phyloP scores from a whole-genome alignment of 75 land plant species.

The Larix kaempferi region DNA sequence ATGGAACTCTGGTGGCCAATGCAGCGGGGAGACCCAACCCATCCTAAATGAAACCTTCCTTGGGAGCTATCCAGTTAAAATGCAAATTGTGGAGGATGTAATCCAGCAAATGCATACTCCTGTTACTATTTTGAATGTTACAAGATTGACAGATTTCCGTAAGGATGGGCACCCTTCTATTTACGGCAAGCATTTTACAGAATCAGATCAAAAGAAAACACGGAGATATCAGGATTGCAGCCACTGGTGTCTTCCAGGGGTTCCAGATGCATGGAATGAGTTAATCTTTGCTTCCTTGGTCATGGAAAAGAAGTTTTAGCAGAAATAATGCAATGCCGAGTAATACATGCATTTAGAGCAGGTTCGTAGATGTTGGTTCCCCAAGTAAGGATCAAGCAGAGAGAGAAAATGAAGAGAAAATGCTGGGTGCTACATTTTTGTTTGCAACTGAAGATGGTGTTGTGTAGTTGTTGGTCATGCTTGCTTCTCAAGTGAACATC shows the following conservation, averaged over 20 bases:
- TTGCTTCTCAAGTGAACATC: too few relatives aligned
- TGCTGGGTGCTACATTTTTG: too few relatives aligned
- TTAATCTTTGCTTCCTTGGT: conserved; percentile 46
- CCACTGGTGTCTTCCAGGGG: conserved; percentile 94
- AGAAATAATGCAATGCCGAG: neutral
- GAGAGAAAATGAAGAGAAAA: too few relatives aligned
- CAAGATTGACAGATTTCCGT: conserved; percentile 62
- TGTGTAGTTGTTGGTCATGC: too few relatives aligned
- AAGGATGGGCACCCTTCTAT: conserved; percentile 82
- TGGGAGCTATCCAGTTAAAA: conserved; percentile 58
- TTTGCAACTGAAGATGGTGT: too few relatives aligned
- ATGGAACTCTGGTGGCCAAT: conserved; percentile 83
- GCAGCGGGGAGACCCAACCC: conserved; percentile 65
- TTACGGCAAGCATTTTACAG: conserved; percentile 27
- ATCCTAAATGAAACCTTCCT: conserved; percentile 29
- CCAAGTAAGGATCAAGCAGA: too few relatives aligned
- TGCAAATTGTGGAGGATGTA: conserved; percentile 65
- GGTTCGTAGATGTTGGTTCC: too few relatives aligned
- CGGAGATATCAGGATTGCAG: conserved; percentile 54
- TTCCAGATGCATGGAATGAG: conserved; percentile 90
- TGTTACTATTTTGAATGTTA: conserved; percentile 64
- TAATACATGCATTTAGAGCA: too few relatives aligned
- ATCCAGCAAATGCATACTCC: conserved; percentile 59
- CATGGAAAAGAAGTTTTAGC: neutral
- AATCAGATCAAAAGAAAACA: conserved; percentile 9